These are phyloP conservation scores for Elongisporangium anandrum DNA, from an alignment of 352 stramenopile genomes.

Conservation along the genomic window DNA sequence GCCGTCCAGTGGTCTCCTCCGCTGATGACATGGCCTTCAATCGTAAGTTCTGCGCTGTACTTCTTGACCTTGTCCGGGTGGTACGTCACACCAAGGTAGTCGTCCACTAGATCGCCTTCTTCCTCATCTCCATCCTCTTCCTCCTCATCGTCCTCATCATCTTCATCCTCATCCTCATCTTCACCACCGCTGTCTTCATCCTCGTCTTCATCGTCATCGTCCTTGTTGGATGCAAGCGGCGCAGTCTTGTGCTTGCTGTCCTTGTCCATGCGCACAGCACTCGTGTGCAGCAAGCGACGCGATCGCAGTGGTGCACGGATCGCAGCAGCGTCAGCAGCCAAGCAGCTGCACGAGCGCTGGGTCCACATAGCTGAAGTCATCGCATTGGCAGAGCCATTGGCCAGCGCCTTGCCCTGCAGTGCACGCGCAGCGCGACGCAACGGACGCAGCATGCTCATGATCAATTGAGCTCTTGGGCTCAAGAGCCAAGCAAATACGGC, in stretches of 20 bases:
- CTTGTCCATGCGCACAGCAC: not conserved
- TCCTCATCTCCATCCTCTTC: conserved; percentile 29
- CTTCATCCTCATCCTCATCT: conserved; percentile 14
- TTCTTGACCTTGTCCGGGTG: conserved; percentile 75
- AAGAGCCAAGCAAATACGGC: not conserved
- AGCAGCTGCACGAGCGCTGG: not conserved
- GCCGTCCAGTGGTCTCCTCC: conserved; percentile 82
- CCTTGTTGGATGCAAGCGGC: conserved; percentile 1
- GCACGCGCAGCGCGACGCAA: not conserved
- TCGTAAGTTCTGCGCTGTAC: conserved; percentile 68
- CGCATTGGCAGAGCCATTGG: not conserved
- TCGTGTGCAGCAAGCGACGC: not conserved
- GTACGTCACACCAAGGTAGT: conserved; percentile 72
- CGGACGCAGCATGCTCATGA: not conserved
- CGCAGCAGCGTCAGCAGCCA: not conserved
- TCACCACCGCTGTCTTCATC: conserved; percentile 14
- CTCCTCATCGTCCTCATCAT: conserved; percentile 15
- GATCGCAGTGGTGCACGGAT: not conserved
- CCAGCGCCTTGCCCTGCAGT: not conserved
- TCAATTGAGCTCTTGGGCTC: not conserved
- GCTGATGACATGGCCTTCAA: conserved; percentile 66
- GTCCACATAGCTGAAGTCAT: not conserved
- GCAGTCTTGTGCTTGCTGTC: not conserved
- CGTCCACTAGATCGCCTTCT: conserved; percentile 17
- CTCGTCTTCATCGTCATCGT: conserved; percentile 8